Evolutionary conservation across 805 yeast genomes (phyloP).

Genomic region (Candida chilensis): DNA sequence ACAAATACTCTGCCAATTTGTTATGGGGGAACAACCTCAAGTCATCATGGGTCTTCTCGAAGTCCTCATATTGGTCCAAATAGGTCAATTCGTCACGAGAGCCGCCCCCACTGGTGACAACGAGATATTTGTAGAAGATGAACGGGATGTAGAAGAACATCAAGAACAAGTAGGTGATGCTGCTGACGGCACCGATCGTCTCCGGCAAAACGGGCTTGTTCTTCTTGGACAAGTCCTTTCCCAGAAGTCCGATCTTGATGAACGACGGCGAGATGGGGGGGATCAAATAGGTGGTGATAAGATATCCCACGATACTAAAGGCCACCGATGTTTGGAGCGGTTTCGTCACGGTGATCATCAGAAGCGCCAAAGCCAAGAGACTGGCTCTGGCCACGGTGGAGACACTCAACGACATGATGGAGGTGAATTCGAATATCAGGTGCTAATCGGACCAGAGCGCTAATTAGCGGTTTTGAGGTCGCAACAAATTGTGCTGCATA

Average conservation of each 20-base stretch:
- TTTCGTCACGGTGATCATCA: constrained; percentile 10
- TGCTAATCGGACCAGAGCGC: no score
- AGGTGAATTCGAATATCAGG: no score
- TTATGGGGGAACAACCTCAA: constrained; percentile 59
- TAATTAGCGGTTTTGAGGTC: no score
- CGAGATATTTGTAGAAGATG: constrained; percentile 69
- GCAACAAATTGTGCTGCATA: no score
- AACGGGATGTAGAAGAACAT: constrained; percentile 87
- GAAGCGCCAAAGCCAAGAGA: neutral
- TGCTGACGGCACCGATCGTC: constrained; percentile 85
- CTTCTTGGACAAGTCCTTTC: constrained; percentile 75
- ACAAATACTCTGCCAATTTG: constrained; percentile 75
- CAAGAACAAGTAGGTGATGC: constrained; percentile 68
- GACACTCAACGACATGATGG: no score
- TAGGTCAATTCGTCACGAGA: constrained; percentile 25
- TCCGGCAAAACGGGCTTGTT: constrained; percentile 78
- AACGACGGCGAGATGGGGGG: constrained; percentile 65
- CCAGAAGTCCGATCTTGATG: constrained; percentile 72
- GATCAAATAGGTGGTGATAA: constrained; percentile 48
- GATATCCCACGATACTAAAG: constrained; percentile 59
- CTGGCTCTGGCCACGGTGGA: constrained; percentile 1
- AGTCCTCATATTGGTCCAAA: neutral
- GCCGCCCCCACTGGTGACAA: constrained; percentile 50
- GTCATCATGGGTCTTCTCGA: constrained; percentile 8
- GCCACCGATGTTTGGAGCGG: constrained; percentile 58